Conservation (phyloP, 2,329 filamentous ascomycete genomes). For the Stenocarpella maydis region DNA sequence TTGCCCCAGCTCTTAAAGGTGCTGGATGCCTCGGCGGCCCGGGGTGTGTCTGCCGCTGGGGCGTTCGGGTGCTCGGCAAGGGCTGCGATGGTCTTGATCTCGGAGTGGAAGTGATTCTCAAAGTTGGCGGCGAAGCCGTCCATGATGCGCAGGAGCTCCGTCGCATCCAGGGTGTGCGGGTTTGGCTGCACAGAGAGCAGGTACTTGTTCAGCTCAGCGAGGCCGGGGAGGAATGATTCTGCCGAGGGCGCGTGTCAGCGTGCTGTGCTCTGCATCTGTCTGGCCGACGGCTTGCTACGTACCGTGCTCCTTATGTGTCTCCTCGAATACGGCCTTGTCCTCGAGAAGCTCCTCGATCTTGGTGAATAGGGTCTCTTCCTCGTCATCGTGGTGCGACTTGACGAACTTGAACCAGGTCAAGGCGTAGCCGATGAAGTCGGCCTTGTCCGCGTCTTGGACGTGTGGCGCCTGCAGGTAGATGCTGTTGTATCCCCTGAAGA, state of each 20-base stretch:
- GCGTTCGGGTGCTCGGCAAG: conserved; percentile 60
- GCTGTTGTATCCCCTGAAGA: conserved; percentile 70
- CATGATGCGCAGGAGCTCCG: conserved; percentile 59
- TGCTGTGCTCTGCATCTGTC: not conserved
- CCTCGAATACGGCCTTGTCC: conserved; percentile 59
- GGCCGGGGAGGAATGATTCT: conserved; percentile 60
- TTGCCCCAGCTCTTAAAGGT: conserved; percentile 70
- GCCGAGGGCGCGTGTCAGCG: not conserved
- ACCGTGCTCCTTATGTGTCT: conserved; percentile 65
- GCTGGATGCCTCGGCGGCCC: conserved; percentile 54
- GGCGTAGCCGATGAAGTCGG: conserved; percentile 65
- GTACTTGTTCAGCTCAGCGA: conserved; percentile 61
- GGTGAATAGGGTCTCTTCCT: conserved; percentile 64
- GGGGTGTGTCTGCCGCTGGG: conserved; percentile 54
- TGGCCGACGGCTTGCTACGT: conserved; percentile 33
- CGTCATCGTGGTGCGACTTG: conserved; percentile 67
- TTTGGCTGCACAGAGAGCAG: conserved; percentile 51
- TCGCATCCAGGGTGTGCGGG: conserved; percentile 53
- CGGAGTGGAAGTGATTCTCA: conserved; percentile 63
- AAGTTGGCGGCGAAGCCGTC: conserved; percentile 59
- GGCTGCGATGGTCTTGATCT: conserved; percentile 60
- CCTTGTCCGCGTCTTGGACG: conserved; percentile 59
- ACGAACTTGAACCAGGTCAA: conserved; percentile 68
- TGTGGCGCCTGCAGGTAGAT: conserved; percentile 67
- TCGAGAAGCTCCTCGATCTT: conserved; percentile 60